Percentiles rank a stretch among this genome's conserved stretches.
phyloP scores from a whole-genome alignment of 129 eudicot species.

The Ambrosia artemisiifolia region DNA sequence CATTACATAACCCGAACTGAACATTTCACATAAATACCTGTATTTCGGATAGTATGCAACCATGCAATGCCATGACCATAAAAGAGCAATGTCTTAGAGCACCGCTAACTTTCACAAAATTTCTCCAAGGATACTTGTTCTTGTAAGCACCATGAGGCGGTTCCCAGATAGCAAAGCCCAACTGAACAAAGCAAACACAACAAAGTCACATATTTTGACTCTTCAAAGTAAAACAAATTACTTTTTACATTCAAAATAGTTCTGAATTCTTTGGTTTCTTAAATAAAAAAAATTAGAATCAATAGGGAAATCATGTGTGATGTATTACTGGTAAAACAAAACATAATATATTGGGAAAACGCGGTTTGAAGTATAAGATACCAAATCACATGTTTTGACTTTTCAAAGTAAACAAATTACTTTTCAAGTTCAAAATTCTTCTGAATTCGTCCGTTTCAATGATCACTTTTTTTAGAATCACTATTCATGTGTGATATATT shows the following conservation, averaged over 20 bases:
- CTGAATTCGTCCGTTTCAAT: neutral
- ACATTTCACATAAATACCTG: slow-evolving; percentile 44
- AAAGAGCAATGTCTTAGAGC: slow-evolving; percentile 85
- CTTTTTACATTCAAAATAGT: slow-evolving; percentile 8
- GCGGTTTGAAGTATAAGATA: slow-evolving; percentile 23
- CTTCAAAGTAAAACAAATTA: neutral
- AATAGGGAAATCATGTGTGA: neutral
- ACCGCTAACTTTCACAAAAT: slow-evolving; percentile 65
- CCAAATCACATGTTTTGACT: slow-evolving; percentile 34
- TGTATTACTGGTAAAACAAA: neutral
- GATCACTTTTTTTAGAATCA: no score
- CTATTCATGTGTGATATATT: neutral
- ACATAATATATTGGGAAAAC: neutral
- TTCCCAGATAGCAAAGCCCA: slow-evolving; percentile 89
- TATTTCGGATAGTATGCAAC: slow-evolving; percentile 82
- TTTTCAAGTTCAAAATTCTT: neutral
- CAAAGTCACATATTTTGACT: neutral
- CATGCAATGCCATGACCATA: slow-evolving; percentile 92
- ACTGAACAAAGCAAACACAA: slow-evolving; percentile 35
- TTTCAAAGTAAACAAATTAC: neutral
- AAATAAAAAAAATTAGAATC: neutral
- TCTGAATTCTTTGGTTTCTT: neutral
- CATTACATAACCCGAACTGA: neutral
- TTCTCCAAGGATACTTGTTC: slow-evolving; percentile 76
- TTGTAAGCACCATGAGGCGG: slow-evolving; percentile 91